A percentile compares a stretch with the other conserved stretches of the same genome.
phyloP scores from a whole-genome alignment of 805 yeast genomes.

The Kockiozyma suomiensis region DNA sequence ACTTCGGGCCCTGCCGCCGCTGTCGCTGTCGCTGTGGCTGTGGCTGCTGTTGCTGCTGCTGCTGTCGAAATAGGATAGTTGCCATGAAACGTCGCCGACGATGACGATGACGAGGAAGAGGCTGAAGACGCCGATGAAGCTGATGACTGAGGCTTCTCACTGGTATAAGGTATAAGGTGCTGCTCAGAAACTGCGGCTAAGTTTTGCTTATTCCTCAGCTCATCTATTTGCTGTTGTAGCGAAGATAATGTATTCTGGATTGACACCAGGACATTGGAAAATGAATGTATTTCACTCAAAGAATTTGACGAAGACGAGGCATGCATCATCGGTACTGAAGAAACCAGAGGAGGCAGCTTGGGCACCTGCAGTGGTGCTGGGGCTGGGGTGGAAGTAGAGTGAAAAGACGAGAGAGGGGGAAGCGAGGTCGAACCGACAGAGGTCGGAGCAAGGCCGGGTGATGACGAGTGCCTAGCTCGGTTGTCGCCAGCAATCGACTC shows the following conservation, averaged over 20 bases:
- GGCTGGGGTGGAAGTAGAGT: background rate
- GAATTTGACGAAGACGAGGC: background rate
- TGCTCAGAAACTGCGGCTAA: no score
- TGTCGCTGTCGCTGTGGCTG: background rate
- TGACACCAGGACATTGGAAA: constrained; percentile 4
- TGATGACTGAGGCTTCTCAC: background rate
- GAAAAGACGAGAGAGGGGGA: background rate
- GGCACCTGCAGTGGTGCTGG: background rate
- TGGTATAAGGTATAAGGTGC: background rate
- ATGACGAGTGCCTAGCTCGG: background rate
- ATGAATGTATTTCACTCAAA: background rate
- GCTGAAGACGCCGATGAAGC: background rate
- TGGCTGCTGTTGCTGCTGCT: background rate
- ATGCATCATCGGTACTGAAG: background rate
- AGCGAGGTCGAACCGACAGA: background rate
- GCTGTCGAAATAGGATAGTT: background rate
- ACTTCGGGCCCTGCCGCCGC: background rate
- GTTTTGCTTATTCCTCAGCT: background rate
- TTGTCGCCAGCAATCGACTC: background rate
- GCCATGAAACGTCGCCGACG: background rate
- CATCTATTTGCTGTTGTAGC: constrained; percentile 28
- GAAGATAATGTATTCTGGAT: constrained; percentile 20
- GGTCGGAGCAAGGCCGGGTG: background rate
- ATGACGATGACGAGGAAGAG: background rate
- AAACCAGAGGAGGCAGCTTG: no score